Evolutionary conservation across 345 rosid species (phyloP), one percentile per base, ranked within the genome.

Genomic region (Clausena lansium): DNA sequence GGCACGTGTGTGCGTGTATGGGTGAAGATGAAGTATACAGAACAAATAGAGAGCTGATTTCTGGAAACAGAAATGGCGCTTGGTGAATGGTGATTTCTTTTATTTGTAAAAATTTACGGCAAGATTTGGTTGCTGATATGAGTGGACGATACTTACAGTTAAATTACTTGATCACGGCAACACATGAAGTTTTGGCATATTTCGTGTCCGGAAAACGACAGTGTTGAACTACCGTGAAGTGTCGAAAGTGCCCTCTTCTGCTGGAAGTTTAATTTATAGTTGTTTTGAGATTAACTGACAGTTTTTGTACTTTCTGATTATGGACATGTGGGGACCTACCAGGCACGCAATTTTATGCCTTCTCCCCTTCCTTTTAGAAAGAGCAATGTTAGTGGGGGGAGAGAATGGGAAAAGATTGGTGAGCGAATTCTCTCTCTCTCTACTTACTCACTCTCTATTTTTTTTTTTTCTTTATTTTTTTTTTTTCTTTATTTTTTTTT

Each of bases 31-130:
- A 60, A 64, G 30, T 9, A 22, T n/a, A 13, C 50, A 45, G 50
- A 13, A 45, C n/a, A n/a, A n/a, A n/a, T 4, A 45, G 50, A 39
- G 63, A 61, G 47, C 20, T 30, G 71, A 52, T 58, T 61, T 65
- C 71, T 77, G 60, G 68, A 76, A 82, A 79, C 50, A 76, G 39
- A 85, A 85, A 85, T 81, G 88, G 87, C 88, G 83, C 86, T 60
- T 66, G n/a, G n/a, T n/a, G n/a, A n/a, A n/a, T 30, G 28, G 32
- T 60, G 47, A 11, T 11, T 45, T 45, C 1, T 45, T 25, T 33
- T 33, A 54, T 9, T 64, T 17, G 22, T 75, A 19, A 0, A 33
- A 75, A n/a, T 47, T 69, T 6, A 10, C 9, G 39, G 38, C 45
- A 59, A 74, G 50, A 58, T 47, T 62, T 63, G 33, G 64, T 60